A percentile compares a stretch with the other conserved stretches of the same genome.
These are phyloP conservation scores for Babesia caballi DNA, from an alignment of 169 alveolate species.

Conservation along the genomic window DNA sequence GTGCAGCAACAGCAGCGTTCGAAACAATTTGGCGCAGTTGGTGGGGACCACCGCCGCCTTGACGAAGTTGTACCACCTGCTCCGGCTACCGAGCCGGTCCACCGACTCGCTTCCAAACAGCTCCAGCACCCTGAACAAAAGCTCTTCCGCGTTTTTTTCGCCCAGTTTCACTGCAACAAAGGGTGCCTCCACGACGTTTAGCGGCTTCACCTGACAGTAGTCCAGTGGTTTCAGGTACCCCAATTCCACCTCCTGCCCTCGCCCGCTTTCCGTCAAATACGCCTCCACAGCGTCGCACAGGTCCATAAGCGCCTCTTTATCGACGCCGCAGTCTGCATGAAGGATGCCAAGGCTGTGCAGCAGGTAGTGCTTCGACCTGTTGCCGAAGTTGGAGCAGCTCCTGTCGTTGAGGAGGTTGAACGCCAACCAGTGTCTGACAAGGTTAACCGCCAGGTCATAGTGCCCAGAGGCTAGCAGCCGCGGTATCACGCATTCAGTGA, in stretches of 20 bases:
- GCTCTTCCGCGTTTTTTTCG: neutral
- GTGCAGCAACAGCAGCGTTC: constrained; percentile 3
- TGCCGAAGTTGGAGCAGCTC: constrained; percentile 10
- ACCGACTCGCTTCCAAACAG: constrained; percentile 26
- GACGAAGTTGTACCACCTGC: constrained; percentile 53
- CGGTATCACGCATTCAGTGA: constrained; percentile 39
- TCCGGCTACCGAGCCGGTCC: neutral
- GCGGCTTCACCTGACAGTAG: neutral
- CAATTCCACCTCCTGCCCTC: neutral
- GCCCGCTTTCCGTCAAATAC: neutral
- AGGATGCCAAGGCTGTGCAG: neutral
- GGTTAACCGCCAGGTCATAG: constrained; percentile 4
- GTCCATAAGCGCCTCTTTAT: constrained; percentile 6
- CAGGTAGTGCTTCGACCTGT: constrained; percentile 1
- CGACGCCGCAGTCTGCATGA: neutral
- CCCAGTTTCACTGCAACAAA: neutral
- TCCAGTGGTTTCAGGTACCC: constrained; percentile 14
- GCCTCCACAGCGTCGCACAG: constrained; percentile 25
- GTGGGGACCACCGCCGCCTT: constrained; percentile 7
- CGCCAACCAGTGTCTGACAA: constrained; percentile 14
- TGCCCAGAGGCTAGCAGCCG: constrained; percentile 4
- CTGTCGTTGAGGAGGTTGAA: neutral
- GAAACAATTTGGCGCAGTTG: neutral
- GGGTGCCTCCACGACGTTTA: neutral
- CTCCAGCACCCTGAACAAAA: constrained; percentile 25